Conservation (phyloP, 257 asterid genomes). For the Knoxia roxburghii region DNA sequence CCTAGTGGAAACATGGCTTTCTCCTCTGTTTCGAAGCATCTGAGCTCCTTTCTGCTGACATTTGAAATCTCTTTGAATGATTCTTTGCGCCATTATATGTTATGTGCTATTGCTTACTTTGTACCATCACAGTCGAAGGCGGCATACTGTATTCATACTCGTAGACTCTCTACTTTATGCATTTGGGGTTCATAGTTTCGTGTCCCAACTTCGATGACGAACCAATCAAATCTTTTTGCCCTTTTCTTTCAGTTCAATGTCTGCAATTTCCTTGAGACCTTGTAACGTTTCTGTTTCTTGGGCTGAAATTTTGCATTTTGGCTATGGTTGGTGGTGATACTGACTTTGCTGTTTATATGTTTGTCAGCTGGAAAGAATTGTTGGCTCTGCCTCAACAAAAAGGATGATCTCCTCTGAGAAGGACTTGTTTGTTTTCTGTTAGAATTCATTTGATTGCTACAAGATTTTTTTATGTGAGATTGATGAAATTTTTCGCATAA, state of each 20-base stretch:
- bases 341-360: not conserved
- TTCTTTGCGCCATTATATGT: not conserved
- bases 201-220: not conserved
- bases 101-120: not conserved
- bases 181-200: not conserved
- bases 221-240: not conserved
- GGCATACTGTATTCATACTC: not conserved
- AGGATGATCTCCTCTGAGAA: constrained; percentile 79
- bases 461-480: no score
- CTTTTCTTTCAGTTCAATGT: not conserved
- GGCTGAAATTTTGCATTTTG: not conserved
- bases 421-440: constrained; percentile 67
- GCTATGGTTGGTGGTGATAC: not conserved
- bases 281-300: not conserved
- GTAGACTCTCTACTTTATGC: no score
- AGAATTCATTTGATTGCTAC: not conserved
- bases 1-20: not conserved
- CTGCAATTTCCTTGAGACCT: not conserved
- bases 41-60: not conserved
- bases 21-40: not conserved
- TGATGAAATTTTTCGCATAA: no score
- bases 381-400: constrained; percentile 72
- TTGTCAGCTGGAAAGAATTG: constrained; percentile 80
- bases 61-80: not conserved
- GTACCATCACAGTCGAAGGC: not conserved